Percentiles rank a stretch among this genome's conserved stretches.
Evolutionary conservation across 208 protist species (phyloP).

Genomic region (Strigomonas culicis): DNA sequence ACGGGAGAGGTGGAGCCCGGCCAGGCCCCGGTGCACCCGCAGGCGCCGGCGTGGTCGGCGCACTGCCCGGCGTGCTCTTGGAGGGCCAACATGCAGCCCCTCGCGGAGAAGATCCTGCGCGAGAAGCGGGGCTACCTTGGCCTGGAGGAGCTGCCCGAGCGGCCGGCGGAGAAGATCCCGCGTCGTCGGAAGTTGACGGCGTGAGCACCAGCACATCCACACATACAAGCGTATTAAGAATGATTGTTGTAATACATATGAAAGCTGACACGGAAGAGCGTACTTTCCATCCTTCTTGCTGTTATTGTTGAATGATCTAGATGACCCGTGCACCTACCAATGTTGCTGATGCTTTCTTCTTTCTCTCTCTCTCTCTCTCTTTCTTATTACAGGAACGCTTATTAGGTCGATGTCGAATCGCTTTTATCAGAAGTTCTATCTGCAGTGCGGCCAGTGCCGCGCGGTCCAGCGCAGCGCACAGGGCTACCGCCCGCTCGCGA

Average conservation of each 20-base stretch:
- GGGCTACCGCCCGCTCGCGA: slow-evolving; percentile 80
- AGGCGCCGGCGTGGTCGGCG: slow-evolving; percentile 39
- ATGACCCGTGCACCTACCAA: no score
- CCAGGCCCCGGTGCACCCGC: slow-evolving; percentile 56
- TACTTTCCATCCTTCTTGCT: neutral
- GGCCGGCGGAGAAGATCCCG: slow-evolving; percentile 24
- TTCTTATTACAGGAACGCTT: neutral
- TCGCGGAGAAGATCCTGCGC: slow-evolving; percentile 32
- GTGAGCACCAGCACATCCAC: slow-evolving; percentile 6
- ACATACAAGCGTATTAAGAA: neutral
- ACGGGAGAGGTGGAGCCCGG: slow-evolving; percentile 63
- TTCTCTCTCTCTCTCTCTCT: neutral
- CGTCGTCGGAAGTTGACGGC: slow-evolving; percentile 48
- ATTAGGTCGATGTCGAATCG: slow-evolving; percentile 56
- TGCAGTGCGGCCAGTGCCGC: slow-evolving; percentile 65
- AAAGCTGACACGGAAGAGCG: neutral
- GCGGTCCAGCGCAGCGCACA: slow-evolving; percentile 61
- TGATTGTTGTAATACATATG: neutral
- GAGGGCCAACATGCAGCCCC: slow-evolving; percentile 41
- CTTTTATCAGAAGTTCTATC: slow-evolving; percentile 77
- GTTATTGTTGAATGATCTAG: no score
- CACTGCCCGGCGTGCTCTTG: slow-evolving; percentile 68
- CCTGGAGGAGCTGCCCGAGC: slow-evolving; percentile 19
- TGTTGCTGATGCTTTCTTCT: no score
- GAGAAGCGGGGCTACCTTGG: slow-evolving; percentile 59